Conservation (phyloP, 495 filamentous ascomycete species). For the Collariella sp. region DNA sequence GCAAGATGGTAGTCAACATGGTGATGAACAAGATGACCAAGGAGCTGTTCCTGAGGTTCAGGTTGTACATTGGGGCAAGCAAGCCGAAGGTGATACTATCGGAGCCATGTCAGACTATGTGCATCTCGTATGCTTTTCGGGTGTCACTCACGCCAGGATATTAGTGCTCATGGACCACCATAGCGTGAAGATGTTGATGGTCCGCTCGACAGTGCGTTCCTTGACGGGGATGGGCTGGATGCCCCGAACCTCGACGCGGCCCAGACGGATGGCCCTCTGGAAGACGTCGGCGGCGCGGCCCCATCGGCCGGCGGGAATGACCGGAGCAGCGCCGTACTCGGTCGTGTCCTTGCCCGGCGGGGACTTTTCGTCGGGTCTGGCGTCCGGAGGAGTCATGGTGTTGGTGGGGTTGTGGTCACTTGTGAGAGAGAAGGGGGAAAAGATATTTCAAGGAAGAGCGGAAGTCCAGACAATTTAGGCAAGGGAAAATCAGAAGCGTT, state of each 20-base stretch:
- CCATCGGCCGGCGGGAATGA: conserved; percentile 1
- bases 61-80: conserved; percentile 42
- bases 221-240: conserved; percentile 44
- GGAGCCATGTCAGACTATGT: not conserved
- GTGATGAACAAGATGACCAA: conserved; percentile 51
- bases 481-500: not conserved
- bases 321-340: not conserved
- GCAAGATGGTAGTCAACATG: conserved; percentile 38
- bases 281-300: not conserved
- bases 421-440: not conserved
- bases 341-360: not conserved
- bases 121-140: not conserved
- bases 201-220: conserved; percentile 41
- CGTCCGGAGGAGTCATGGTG: not conserved
- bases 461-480: not conserved
- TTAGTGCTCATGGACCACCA: conserved; percentile 39
- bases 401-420: not conserved
- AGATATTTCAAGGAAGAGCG: not conserved
- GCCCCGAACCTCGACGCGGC: conserved; percentile 39
- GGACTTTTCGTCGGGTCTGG: not conserved
- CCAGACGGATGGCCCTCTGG: conserved; percentile 4
- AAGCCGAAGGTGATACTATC: conserved; percentile 48
- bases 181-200: conserved; percentile 41
- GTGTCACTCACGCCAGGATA: conserved; percentile 32
- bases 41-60: conserved; percentile 39